Evolutionary conservation across 2,329 filamentous ascomycete species (phyloP).

Genomic region (Colletotrichum tabaci): DNA sequence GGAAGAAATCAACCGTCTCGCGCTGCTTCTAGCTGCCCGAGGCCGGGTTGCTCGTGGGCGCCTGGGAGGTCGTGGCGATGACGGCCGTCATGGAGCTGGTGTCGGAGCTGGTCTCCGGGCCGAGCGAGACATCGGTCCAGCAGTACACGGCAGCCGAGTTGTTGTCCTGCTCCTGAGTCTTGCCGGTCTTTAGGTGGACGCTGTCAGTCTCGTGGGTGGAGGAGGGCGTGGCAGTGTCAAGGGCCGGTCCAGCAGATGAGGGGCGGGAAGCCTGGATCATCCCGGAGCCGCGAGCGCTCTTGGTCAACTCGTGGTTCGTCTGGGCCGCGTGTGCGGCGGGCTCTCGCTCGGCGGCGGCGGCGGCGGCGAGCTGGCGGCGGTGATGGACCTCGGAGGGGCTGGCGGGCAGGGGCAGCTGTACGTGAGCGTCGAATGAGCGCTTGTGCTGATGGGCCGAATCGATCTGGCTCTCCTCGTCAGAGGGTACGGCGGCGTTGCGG

Average conservation of each 20-base stretch:
- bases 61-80: not conserved
- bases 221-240: not conserved
- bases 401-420: constrained; percentile 18
- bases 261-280: not conserved
- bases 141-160: not conserved
- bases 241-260: not conserved
- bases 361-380: constrained; percentile 19
- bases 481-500: not conserved
- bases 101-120: not conserved
- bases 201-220: not conserved
- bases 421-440: not conserved
- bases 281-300: not conserved
- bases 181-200: not conserved
- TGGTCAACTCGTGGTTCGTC: not conserved
- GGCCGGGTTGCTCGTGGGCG: not conserved
- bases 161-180: not conserved
- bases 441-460: not conserved
- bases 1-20: not conserved
- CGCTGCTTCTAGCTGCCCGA: constrained; percentile 8
- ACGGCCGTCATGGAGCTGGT: constrained; percentile 27
- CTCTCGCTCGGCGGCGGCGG: not conserved
- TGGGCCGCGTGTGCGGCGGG: not conserved
- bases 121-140: constrained; percentile 7
- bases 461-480: constrained; percentile 30
- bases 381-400: constrained; percentile 27